Base-by-base conservation (phyloP, 2,329 filamentous ascomycete genomes). In the Colletotrichum ledebouriae region DNA sequence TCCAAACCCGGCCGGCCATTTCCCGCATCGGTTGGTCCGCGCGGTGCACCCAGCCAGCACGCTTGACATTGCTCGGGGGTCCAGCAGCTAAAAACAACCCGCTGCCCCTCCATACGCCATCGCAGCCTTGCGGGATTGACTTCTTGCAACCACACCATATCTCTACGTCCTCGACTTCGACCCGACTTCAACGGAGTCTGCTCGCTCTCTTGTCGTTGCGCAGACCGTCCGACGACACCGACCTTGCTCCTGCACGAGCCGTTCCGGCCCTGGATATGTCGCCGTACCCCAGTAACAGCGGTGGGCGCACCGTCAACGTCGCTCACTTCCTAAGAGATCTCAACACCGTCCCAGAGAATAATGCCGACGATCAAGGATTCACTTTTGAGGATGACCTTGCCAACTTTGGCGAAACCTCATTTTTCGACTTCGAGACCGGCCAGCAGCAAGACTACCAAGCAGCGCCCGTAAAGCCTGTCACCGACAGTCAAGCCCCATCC, bases 271-370 rank as follows among this genome's bases (percentile, higher is more conserved):
- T 20, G 49, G 63, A 47, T 63, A 94, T 94, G 92, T 89, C 92
- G 78, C 87, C 84, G 78, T 94, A 89, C 44, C 64, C 46, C 86
- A 90, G 87, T 80, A 65, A 49, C 86, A 90, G 87, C 80, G 91
- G 90, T 76, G 91, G 93, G 71, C 90, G 92, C 77, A 92, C 88
- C 74, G 91, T 93, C 76, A 97, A 97, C 79, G 92, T 97, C 81
- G 94, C 94, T 76, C 91, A 94, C 76, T 97, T 96, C 83, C 86
- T 98, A 72, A 91, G 93, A 75, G 92, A 94, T 73, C 85, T 98
- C 75, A 97, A 97, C 83, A 88, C 89, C 70, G 84, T 91, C 70
- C 88, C 89, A 73, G 63, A 67, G 25, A 41, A 55, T 39, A 87
- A 91, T 61, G 85, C 90, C 59, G 85, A 90, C 69, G 88, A 91